phyloP scores from a whole-genome alignment of 768 basidiomycete genomes.

The Boletus rubroflammeus region DNA sequence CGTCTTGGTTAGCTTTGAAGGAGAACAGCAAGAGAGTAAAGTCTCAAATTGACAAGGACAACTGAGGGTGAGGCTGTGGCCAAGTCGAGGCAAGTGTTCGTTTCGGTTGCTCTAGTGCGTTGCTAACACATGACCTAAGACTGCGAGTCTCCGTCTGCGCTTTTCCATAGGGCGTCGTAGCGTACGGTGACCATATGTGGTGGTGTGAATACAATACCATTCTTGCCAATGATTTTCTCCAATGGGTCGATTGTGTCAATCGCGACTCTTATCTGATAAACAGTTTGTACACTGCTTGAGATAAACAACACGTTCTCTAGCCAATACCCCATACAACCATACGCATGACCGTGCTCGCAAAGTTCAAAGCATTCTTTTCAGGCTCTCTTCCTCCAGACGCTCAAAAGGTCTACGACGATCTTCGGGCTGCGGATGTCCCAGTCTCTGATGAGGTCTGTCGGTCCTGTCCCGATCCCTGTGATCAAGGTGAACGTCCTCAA shows the following conservation, averaged over 20 bases:
- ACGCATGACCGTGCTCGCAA: slow-evolving; percentile 26
- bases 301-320: not conserved
- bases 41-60: slow-evolving; percentile 17
- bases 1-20: slow-evolving; percentile 32
- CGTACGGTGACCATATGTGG: not conserved
- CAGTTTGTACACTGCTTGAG: not conserved
- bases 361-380: slow-evolving; percentile 20
- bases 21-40: slow-evolving; percentile 25
- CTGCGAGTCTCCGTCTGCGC: not conserved
- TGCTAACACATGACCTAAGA: slow-evolving; percentile 5
- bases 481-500: slow-evolving; percentile 46
- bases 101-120: not conserved
- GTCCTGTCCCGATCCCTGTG: slow-evolving; percentile 73
- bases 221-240: too few relatives aligned
- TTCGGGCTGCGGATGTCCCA: slow-evolving; percentile 60
- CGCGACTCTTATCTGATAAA: slow-evolving; percentile 2
- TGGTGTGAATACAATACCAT: not conserved
- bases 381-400: slow-evolving; percentile 27
- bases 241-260: not conserved
- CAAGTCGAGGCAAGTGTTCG: slow-evolving; percentile 3
- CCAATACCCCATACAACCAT: not conserved
- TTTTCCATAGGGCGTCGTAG: not conserved
- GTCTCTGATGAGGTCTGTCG: slow-evolving; percentile 66
- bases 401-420: slow-evolving; percentile 43
- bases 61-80: not conserved